Conservation (phyloP, 257 asterid species). For the Scutellaria barbata region DNA sequence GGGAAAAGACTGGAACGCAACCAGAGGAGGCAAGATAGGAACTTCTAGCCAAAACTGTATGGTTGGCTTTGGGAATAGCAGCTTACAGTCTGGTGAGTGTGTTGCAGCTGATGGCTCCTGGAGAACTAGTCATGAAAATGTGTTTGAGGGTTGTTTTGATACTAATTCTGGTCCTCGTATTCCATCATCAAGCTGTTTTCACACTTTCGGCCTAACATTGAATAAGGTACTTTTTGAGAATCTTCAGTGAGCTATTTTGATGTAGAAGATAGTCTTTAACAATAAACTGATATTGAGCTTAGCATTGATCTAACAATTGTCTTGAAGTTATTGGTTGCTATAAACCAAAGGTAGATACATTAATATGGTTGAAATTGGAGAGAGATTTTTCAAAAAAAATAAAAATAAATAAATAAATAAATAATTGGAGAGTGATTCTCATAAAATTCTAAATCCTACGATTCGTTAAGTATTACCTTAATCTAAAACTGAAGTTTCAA, state of each 20-base stretch:
- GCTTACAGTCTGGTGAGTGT: conserved; percentile 50
- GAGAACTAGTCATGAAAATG: conserved; percentile 55
- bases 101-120: conserved; percentile 52
- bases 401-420: no score
- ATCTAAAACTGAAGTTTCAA: background rate
- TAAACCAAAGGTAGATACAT: no score
- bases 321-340: no score
- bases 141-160: conserved; percentile 52
- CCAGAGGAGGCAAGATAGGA: conserved; percentile 45
- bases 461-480: background rate
- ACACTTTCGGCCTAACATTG: conserved; percentile 52
- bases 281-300: background rate
- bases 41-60: conserved; percentile 55
- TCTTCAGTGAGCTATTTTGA: conserved; percentile 19
- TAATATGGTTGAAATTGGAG: no score
- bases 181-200: conserved; percentile 57
- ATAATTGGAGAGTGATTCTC: no score
- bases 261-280: conserved; percentile 17
- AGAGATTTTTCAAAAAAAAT: no score
- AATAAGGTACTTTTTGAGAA: conserved; percentile 56
- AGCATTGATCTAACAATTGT: no score
- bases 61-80: conserved; percentile 49
- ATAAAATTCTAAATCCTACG: no score
- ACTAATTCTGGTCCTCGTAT: conserved; percentile 45
- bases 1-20: conserved; percentile 48